Evolutionary conservation across 176 grass and related monocot species (phyloP), one percentile per base, ranked within the genome.

Genomic region (Bromus sterilis): DNA sequence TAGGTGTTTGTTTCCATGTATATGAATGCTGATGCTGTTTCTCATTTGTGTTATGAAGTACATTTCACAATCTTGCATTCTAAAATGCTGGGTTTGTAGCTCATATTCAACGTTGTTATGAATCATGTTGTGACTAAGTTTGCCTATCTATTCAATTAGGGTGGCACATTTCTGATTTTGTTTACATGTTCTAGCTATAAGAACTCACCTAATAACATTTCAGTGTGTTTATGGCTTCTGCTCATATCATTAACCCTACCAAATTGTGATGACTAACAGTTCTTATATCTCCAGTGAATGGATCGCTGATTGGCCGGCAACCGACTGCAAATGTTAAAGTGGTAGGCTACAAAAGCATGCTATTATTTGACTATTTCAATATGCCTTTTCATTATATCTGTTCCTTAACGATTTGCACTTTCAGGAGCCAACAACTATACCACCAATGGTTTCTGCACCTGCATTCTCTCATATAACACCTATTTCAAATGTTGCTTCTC

Each of bases 371-470:
- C 34, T 33, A 56, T 74, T 49, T 82, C 9, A 72, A 36, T 71
- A 30, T 81, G 28, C 56, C 77, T 55, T 80, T 70, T 77, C 15
- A 60, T 79, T 71, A 4, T 66, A 67, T 44, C 25, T 80, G 34
- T 39, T 33, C 33, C 4, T 82, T 72, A 69, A 32, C 1, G 20
- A 58, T 36, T 59, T 86, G 37, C 60, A 63, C 48, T 83, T 88
- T 63, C 80, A 94, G 93, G 93, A 94, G 65, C 92, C 92, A 72
- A 33, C 76, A 67, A 91, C 83, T 36, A 35, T 94, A 56, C 71
- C 80, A 74, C 59, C 77, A 1, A 86, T 97, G 65, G 90, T 86
- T 70, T 86, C 90, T 81, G 78, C 84, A 60, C 84, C 90, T 78
- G 18, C 82, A 65, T 90, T 97, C 65, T 85, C 87, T 0, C 92